Evolutionary conservation across 1,139 yeast species (phyloP), one percentile per base, ranked within the genome.

Genomic region (Pneumocystis murina): DNA sequence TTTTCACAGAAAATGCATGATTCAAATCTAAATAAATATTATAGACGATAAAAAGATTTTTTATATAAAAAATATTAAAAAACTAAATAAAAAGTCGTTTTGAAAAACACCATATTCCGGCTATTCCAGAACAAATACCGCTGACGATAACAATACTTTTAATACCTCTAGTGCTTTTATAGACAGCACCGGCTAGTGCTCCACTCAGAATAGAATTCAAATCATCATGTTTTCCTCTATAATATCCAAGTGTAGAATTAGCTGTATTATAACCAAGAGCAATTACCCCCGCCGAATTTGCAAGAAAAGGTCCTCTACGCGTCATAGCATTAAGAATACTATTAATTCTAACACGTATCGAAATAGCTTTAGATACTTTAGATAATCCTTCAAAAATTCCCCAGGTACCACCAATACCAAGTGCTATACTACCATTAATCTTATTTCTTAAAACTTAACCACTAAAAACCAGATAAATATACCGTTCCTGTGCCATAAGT

Each of bases 401-500:
- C 72, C 84, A 86, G 17, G 85, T 78, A 67, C 98, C 98, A 75
- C 98, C 98, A 63, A 82, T 68, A 60, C 92, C 91, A 66, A 87
- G 76, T 12, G 81, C 82, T 48, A 12, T 24, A 24, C 1, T 12
- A 48, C 10, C 10, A 20, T 66, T 79, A 73, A 30, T 16, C 10
- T 4, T 20, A 28, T 62, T 61, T 40, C 35, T 60, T 5, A 40
- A 7, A 16, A 16, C 2, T 14, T 14, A 30, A 6, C 5, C 10
- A n/a, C 16, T n/a, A 16, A 8, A 12, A 48, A 48, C 55, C 55
- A 38, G 62, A 40, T 10, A 92, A 80, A 74, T 92, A 92, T 62
- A 90, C 91, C 14, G 96, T 85, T 75, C 98, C 98, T 14, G 98
- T 87, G 70, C 98, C 98, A 76, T 94, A 92, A 81, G 97, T 90